These are phyloP conservation scores for Auxenochlorella pyrenoidosa DNA, from an alignment of 139 green algal species.

Conservation along the genomic window DNA sequence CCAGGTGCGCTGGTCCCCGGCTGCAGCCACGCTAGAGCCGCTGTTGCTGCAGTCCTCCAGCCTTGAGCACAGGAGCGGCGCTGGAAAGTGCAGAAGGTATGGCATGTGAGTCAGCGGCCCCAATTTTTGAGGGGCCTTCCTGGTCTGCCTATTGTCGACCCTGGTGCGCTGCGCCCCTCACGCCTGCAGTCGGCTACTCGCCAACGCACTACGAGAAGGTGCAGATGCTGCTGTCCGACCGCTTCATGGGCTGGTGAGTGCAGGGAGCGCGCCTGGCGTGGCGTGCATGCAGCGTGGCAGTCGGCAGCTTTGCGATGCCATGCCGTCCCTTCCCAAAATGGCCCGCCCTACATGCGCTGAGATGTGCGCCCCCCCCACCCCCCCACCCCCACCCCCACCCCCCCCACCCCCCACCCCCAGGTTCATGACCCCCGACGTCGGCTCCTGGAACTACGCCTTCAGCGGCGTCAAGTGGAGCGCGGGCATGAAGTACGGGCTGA, in stretches of 20 bases:
- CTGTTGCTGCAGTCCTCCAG: no score
- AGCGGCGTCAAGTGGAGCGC: constrained; percentile 83
- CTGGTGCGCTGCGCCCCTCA: not conserved
- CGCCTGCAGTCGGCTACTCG: constrained; percentile 81
- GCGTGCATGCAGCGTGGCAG: no score
- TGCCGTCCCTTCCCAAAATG: not conserved
- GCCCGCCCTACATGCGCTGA: no score
- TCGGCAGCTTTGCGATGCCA: no score
- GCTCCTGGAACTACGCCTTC: constrained; percentile 99
- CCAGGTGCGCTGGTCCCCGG: constrained; percentile 42
- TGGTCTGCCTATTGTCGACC: not conserved
- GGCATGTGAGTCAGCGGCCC: no score
- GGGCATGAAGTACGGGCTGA: constrained; percentile 87
- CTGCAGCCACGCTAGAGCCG: no score
- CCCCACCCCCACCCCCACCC: not conserved
- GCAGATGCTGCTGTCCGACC: constrained; percentile 98
- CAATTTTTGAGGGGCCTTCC: no score
- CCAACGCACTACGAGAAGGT: constrained; percentile 97
- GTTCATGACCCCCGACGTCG: constrained; percentile 90
- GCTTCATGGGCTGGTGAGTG: constrained; percentile 95
- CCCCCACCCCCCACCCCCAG: not conserved
- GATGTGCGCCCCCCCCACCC: no score
- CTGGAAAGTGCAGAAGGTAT: no score
- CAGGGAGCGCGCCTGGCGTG: no score
- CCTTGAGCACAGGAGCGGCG: no score